Base-by-base conservation (phyloP, 148 eudicot species). In the Heliosperma pusillum region DNA sequence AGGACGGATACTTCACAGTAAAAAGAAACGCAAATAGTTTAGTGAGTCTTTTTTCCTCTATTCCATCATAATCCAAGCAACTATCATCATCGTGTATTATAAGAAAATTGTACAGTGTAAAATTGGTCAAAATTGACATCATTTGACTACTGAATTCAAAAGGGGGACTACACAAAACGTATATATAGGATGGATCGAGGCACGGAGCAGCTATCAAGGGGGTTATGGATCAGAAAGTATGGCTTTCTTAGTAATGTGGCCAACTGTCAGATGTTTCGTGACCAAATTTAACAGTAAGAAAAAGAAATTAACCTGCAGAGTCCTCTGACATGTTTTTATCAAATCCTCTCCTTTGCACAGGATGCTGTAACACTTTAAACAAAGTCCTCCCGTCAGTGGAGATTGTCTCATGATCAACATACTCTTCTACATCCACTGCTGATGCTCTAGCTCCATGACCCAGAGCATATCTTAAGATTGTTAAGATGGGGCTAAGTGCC, bases 401-500 rank as follows among this genome's bases (percentile, higher is more conserved):
- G 61, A 74, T 74, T 57, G 73, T 71, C 66, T 73, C 84, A 58
- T 71, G 80, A 74, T 82, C 77, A 40, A 74, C 74, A 78, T 75
- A 76, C 77, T 88, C 90, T 80, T 89, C 90, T 66, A 91, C 53
- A 78, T 92, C 96, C 63, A 95, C 82, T 58, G 98, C 97, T 78
- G 84, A 57, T 64, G 93, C 91, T 60, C 86, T 74, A 81, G 98
- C 93, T 73, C 93, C 97, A 81, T 80, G 77, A 69, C 55, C 67
- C 72, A 95, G 88, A 40, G 98, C 98, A 86, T 90, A 95, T 86
- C 98, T 92, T 65, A 44, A 64, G 52, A 58, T 71, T 57, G 76
- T 87, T 80, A 81, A 86, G 83, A 77, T 73, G 45, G 12, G 44
- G 78, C 71, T 71, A 57, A 57, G 57, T 53, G 8, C 10, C 15